Evolutionary conservation across 2,329 filamentous ascomycete species (phyloP).

Genomic region (Calonectria montana): DNA sequence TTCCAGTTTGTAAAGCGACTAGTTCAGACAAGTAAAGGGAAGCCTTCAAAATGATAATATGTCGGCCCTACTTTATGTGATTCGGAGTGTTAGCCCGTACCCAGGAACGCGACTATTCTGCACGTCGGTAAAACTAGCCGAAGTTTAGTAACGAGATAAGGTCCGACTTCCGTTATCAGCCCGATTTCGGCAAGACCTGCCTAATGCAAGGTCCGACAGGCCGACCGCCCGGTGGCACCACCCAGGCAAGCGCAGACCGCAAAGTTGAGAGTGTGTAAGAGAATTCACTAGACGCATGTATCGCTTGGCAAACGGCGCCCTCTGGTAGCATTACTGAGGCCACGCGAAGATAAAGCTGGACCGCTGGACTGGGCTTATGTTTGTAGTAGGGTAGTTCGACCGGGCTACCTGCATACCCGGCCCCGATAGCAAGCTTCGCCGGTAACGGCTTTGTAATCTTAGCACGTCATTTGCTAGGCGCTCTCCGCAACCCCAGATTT

Average conservation of each 20-base stretch:
- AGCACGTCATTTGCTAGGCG: slow-evolving; percentile 44
- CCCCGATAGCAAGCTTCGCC: slow-evolving; percentile 36
- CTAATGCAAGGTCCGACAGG: not conserved
- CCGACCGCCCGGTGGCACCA: slow-evolving; percentile 4
- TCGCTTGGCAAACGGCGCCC: not conserved
- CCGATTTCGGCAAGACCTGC: slow-evolving; percentile 19
- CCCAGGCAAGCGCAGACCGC: not conserved
- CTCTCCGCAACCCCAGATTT: slow-evolving; percentile 42
- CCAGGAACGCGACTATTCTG: not conserved
- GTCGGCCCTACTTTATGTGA: not conserved
- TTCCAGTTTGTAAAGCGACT: not conserved
- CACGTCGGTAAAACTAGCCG: slow-evolving; percentile 16
- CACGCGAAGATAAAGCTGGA: not conserved
- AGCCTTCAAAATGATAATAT: not conserved
- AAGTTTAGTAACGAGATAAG: not conserved
- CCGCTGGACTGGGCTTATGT: slow-evolving; percentile 8
- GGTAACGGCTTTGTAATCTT: slow-evolving; percentile 44
- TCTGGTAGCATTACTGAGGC: not conserved
- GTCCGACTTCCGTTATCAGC: slow-evolving; percentile 20
- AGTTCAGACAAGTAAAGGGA: not conserved
- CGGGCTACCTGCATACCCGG: slow-evolving; percentile 11
- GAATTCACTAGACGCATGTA: slow-evolving; percentile 10
- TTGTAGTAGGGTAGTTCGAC: slow-evolving; percentile 29
- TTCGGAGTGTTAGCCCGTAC: not conserved
- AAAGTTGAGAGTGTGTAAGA: slow-evolving; percentile 6